phyloP scores from a whole-genome alignment of 1,284 basidiomycete species.

The Xerocomus nothofagi region DNA sequence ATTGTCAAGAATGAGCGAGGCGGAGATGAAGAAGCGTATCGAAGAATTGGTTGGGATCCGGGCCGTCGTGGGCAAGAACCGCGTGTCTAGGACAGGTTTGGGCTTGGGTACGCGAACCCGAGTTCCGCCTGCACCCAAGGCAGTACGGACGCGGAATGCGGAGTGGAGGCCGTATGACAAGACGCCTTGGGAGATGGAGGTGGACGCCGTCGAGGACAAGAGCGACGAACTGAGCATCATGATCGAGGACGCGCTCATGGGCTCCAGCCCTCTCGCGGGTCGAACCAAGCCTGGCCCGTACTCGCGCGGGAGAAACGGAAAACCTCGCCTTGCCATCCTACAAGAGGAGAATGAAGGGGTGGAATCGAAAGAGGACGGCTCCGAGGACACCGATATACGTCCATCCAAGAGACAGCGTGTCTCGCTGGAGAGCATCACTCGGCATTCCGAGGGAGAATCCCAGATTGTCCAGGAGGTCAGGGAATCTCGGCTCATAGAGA shows the following conservation, averaged over 20 bases:
- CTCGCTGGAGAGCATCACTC: background rate
- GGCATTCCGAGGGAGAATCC: background rate
- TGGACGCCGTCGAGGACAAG: conserved; percentile 9
- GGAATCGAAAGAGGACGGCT: conserved; percentile 15
- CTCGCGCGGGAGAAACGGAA: conserved; percentile 8
- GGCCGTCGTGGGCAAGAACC: conserved; percentile 26
- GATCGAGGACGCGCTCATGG: conserved; percentile 20
- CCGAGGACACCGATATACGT: conserved; percentile 12
- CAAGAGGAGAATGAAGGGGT: conserved; percentile 26
- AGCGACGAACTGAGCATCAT: background rate
- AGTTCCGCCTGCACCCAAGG: conserved; percentile 31
- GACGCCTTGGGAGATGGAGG: conserved; percentile 30
- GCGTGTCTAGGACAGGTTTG: conserved; percentile 15
- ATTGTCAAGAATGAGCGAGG: conserved; percentile 35
- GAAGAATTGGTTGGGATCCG: conserved; percentile 55
- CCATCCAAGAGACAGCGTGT: conserved; percentile 24
- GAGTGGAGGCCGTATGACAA: conserved; percentile 22
- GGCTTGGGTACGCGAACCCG: conserved; percentile 10
- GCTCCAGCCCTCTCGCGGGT: conserved; percentile 31
- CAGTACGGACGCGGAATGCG: conserved; percentile 23
- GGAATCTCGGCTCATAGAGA: conserved; percentile 27
- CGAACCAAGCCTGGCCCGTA: conserved; percentile 15
- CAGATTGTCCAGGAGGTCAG: background rate
- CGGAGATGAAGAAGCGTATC: conserved; percentile 45
- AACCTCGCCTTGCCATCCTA: conserved; percentile 24